These are phyloP conservation scores for Kwoniella shivajii DNA, from an alignment of 1,284 basidiomycete species.

Conservation along the genomic window DNA sequence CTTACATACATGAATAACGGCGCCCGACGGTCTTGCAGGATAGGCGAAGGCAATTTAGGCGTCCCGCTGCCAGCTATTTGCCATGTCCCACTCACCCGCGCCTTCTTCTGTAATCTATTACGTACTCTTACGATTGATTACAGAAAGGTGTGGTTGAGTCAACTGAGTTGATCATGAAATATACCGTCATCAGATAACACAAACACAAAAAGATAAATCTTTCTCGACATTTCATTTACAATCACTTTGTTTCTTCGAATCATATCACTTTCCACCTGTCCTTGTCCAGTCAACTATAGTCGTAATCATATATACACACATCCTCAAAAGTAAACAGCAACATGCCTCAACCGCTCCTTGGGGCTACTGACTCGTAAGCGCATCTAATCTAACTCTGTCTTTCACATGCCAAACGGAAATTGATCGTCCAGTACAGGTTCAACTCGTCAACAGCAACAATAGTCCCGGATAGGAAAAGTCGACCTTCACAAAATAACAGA, in stretches of 20 bases:
- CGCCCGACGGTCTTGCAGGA: neutral
- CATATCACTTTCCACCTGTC: too few relatives aligned
- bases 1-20: neutral
- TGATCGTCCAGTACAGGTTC: conserved; percentile 10
- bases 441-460: conserved; percentile 27
- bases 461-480: conserved; percentile 17
- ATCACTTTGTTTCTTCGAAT: too few relatives aligned
- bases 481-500: neutral
- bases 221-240: too few relatives aligned
- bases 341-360: conserved; percentile 9
- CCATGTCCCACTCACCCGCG: too few relatives aligned
- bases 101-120: too few relatives aligned
- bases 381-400: neutral
- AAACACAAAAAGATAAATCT: too few relatives aligned
- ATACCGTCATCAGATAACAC: too few relatives aligned
- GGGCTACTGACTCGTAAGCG: conserved; percentile 11
- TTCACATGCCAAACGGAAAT: neutral
- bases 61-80: too few relatives aligned
- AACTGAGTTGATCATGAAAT: too few relatives aligned
- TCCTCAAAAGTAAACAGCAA: neutral
- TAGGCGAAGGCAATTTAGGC: neutral
- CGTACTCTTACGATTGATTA: too few relatives aligned
- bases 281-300: conserved; percentile 5
- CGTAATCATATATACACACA: neutral
- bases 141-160: too few relatives aligned